Base-by-base conservation (phyloP, 2,329 filamentous ascomycete genomes). In the Sclerotiophoma versabilis region DNA sequence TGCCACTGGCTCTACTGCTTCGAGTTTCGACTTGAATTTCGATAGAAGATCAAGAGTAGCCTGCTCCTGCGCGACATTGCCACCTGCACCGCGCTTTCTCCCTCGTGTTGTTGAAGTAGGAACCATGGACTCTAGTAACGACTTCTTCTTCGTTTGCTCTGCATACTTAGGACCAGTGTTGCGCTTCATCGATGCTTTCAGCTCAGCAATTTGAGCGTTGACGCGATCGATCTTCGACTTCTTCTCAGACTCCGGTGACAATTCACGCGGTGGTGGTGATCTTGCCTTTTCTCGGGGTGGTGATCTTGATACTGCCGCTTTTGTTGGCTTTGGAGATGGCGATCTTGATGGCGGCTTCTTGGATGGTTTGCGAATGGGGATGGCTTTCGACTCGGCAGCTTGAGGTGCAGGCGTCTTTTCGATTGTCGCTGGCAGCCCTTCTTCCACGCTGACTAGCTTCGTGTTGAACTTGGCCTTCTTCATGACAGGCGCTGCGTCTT, bases 391-490 rank as follows among this genome's bases (percentile, higher is more conserved):
- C 49, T 57, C 45, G n/a, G 63, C 52, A 6, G 58, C 62, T 53
- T 59, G 59, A 7, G 63, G 62, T 29, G 65, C 49, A 4, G 57
- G 38, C 9, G 67, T 53, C 17, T 64, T 59, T 32, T 65, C 62
- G 17, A 65, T 76, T n/a, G 80, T 77, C 36, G 82, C 80, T 26
- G 77, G 59, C 45, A 53, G 58, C 33, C 75, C 73, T 8, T 72
- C 64, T 3, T 68, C 74, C 10, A 73, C 74, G 49, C 75, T 85
- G 15, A 91, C 87, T 43, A 93, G 84, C 61, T 90, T 85, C 1
- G 88, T 86, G 67, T 93, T 91, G 65, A 90, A 93, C 72, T 92
- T 93, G 20, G 85, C 80, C 73, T 91, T 93, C 72, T 93, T 93
- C 20, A 85, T 69, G 1, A 89, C 77, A 0, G 87, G 87, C 25